A percentile compares a stretch with the other conserved stretches of the same genome.
Evolutionary conservation across 2,329 filamentous ascomycete genomes (phyloP).

Genomic region (Fusarium stilboides): DNA sequence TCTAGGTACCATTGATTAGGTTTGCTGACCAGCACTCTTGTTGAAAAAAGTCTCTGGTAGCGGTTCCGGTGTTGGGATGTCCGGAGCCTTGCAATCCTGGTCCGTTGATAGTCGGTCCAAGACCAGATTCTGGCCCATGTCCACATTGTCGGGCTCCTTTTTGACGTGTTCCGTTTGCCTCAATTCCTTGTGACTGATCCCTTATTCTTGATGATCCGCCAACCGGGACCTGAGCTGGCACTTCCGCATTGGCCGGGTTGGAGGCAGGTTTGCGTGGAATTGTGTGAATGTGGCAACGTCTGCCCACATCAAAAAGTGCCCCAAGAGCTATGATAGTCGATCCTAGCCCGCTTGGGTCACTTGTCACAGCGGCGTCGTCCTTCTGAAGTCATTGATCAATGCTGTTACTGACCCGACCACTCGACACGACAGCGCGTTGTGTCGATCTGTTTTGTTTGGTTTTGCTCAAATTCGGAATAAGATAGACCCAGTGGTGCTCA

Average conservation of each 20-base stretch:
- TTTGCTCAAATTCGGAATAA: slow-evolving; percentile 15
- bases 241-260: slow-evolving; percentile 31
- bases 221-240: slow-evolving; percentile 38
- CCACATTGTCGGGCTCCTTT: slow-evolving; percentile 28
- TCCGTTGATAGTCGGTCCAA: slow-evolving; percentile 1
- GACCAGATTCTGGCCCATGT: slow-evolving; percentile 16
- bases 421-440: slow-evolving; percentile 21
- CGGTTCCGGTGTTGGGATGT: slow-evolving; percentile 21
- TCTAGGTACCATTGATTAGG: slow-evolving; percentile 29
- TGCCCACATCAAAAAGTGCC: slow-evolving; percentile 31
- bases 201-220: slow-evolving; percentile 26
- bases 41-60: slow-evolving; percentile 12
- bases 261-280: slow-evolving; percentile 34
- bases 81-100: slow-evolving; percentile 6
- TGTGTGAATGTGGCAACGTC: slow-evolving; percentile 46
- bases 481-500: slow-evolving; percentile 17
- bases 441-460: slow-evolving; percentile 47
- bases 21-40: slow-evolving; percentile 32
- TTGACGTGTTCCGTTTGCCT: slow-evolving; percentile 40
- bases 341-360: slow-evolving; percentile 42
- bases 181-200: slow-evolving; percentile 13
- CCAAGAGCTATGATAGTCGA: slow-evolving; percentile 42
- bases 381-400: slow-evolving; percentile 40
- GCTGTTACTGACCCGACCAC: slow-evolving; percentile 21
- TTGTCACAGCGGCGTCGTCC: slow-evolving; percentile 36